Conservation (phyloP, 148 eudicot genomes). For the Camellia granthamiana region DNA sequence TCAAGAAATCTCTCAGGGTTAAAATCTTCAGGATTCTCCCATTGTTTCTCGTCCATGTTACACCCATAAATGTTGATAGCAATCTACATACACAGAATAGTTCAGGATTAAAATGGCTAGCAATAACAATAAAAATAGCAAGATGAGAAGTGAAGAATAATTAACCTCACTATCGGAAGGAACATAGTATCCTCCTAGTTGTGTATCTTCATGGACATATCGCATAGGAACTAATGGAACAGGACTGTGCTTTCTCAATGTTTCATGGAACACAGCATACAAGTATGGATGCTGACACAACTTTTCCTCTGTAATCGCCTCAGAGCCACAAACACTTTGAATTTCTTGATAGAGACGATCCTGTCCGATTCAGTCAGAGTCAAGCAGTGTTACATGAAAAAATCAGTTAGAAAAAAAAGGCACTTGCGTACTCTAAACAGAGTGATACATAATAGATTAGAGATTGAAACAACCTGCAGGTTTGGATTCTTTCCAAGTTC, state of each 20-base stretch:
- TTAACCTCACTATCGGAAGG: conserved; percentile 83
- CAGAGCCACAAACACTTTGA: conserved; percentile 56
- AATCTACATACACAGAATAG: conserved; percentile 41
- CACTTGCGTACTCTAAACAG: too few relatives aligned
- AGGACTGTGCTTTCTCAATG: conserved; percentile 75
- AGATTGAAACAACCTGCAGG: conserved; percentile 48
- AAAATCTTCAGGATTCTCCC: conserved; percentile 83
- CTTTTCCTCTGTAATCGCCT: conserved; percentile 65
- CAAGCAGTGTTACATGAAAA: neutral
- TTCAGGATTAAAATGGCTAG: neutral
- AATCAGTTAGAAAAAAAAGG: neutral
- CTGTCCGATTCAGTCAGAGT: conserved; percentile 25
- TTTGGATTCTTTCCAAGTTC: conserved; percentile 72
- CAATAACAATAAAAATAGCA: neutral
- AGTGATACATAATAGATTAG: neutral
- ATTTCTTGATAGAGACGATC: conserved; percentile 55
- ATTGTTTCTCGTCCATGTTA: conserved; percentile 64
- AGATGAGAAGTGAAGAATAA: neutral
- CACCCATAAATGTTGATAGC: conserved; percentile 79
- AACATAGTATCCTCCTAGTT: conserved; percentile 69
- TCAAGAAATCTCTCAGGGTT: conserved; percentile 73
- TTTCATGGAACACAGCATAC: conserved; percentile 78
- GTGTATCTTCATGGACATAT: conserved; percentile 69
- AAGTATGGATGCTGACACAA: conserved; percentile 64
- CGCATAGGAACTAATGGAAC: conserved; percentile 67